Evolutionary conservation across 1,284 basidiomycete species (phyloP).

Genomic region (Fomitopsis betulina): DNA sequence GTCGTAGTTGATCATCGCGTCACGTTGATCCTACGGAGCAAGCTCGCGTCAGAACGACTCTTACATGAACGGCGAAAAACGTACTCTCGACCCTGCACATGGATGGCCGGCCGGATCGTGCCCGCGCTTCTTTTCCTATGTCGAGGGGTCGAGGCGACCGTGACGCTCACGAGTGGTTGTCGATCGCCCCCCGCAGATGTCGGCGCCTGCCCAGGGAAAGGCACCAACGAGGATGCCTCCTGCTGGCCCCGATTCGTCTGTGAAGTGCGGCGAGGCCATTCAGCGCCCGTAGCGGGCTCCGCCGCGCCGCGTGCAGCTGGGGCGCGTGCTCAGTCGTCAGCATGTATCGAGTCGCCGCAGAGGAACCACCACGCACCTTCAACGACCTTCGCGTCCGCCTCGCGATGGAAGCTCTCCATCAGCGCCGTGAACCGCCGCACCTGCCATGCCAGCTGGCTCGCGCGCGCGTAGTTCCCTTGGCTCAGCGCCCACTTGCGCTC

Average conservation of each 20-base stretch:
- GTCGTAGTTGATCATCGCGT: not conserved
- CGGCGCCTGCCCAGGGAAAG: slow-evolving; percentile 4
- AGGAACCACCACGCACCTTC: slow-evolving; percentile 43
- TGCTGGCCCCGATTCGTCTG: slow-evolving; percentile 15
- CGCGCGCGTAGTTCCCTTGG: slow-evolving; percentile 67
- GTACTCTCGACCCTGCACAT: slow-evolving; percentile 22
- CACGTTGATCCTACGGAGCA: slow-evolving; percentile 4
- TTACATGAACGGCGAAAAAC: not conserved
- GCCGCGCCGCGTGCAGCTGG: slow-evolving; percentile 24
- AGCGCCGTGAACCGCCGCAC: slow-evolving; percentile 72
- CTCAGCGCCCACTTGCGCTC: slow-evolving; percentile 80
- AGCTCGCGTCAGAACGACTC: not conserved
- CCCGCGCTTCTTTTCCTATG: slow-evolving; percentile 25
- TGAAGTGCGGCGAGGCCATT: slow-evolving; percentile 15
- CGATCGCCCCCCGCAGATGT: slow-evolving; percentile 6
- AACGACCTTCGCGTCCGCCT: slow-evolving; percentile 69
- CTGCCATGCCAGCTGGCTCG: slow-evolving; percentile 75
- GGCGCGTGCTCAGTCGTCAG: not conserved
- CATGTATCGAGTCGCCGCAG: too few relatives aligned
- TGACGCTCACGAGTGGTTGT: slow-evolving; percentile 22
- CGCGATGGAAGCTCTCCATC: slow-evolving; percentile 73
- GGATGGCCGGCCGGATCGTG: slow-evolving; percentile 26
- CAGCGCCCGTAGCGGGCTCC: slow-evolving; percentile 2
- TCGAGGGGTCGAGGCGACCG: slow-evolving; percentile 19
- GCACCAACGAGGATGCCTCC: slow-evolving; percentile 8